A percentile compares a stretch with the other conserved stretches of the same genome.
phyloP scores from a whole-genome alignment of 805 yeast genomes.

The Debaryomyces tyrocola region DNA sequence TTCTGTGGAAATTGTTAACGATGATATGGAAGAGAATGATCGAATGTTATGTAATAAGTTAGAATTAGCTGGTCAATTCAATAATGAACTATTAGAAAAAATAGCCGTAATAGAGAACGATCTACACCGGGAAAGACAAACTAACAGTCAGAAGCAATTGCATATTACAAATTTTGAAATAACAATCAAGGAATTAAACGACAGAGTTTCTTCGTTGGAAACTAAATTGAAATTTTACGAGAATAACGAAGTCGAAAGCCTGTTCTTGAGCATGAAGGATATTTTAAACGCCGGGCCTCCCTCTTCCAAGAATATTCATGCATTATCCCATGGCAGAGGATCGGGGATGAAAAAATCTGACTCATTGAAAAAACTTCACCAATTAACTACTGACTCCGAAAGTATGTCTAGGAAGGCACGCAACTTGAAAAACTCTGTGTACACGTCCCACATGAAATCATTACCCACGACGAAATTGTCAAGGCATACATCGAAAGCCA shows the following conservation, averaged over 20 bases:
- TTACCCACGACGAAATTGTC: conserved; percentile 21
- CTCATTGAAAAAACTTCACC: conserved; percentile 32
- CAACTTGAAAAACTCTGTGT: conserved; percentile 9
- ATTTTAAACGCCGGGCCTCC: conserved; percentile 28
- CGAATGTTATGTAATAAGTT: conserved; percentile 34
- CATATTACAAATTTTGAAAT: conserved; percentile 32
- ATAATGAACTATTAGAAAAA: conserved; percentile 42
- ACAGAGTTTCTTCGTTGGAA: conserved; percentile 3
- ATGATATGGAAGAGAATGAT: conserved; percentile 39
- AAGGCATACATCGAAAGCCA: conserved; percentile 2
- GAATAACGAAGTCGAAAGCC: conserved; percentile 13
- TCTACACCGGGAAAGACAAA: conserved; percentile 25
- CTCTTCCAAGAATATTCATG: not conserved
- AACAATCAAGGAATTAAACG: conserved; percentile 20
- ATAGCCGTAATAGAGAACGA: conserved; percentile 45
- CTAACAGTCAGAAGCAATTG: conserved; percentile 23
- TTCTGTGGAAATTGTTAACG: conserved; percentile 44
- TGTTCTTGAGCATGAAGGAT: conserved; percentile 25
- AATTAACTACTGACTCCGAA: conserved; percentile 19
- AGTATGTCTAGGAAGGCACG: conserved; percentile 8
- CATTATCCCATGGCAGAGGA: conserved; percentile 1
- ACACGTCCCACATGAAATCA: conserved; percentile 15
- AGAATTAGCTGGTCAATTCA: conserved; percentile 34
- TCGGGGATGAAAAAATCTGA: conserved; percentile 21
- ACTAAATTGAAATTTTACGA: not conserved